Evolutionary conservation across 208 protist genomes (phyloP).

Genomic region (Leishmania tropica): DNA sequence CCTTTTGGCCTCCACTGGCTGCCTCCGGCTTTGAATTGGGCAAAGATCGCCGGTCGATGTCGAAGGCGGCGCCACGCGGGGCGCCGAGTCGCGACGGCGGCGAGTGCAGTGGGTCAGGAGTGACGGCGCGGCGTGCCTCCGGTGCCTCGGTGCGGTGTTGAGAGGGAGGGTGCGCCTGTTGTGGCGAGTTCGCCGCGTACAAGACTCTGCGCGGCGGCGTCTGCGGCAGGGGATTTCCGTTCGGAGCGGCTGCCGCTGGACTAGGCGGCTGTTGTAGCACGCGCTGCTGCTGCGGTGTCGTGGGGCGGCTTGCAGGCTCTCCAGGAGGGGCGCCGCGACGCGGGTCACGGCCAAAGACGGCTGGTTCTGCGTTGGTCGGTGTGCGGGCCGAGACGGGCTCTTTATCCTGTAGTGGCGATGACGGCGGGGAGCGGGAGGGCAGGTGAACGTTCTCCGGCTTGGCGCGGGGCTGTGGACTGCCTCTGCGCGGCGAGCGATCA

Average conservation of each 20-base stretch:
- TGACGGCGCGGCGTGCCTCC: slow-evolving; percentile 6
- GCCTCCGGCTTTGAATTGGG: slow-evolving; percentile 8
- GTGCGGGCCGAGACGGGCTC: slow-evolving; percentile 10
- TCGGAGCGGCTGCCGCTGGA: slow-evolving; percentile 7
- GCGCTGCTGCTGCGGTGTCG: slow-evolving; percentile 16
- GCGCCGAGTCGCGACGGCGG: slow-evolving; percentile 5
- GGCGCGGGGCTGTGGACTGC: slow-evolving; percentile 17
- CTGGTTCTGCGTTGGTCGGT: slow-evolving; percentile 7
- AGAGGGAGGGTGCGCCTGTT: slow-evolving; percentile 10
- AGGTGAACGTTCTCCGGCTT: slow-evolving; percentile 9
- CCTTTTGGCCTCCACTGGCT: neutral
- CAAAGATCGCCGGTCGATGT: slow-evolving; percentile 23
- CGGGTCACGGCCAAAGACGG: slow-evolving; percentile 29
- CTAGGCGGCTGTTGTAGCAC: neutral
- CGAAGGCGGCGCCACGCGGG: neutral
- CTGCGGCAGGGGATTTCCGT: neutral
- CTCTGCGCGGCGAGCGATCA: slow-evolving; percentile 4
- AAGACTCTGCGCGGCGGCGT: slow-evolving; percentile 21
- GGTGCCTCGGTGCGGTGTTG: neutral
- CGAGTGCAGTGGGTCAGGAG: slow-evolving; percentile 6
- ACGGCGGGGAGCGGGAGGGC: slow-evolving; percentile 6
- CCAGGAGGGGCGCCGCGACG: slow-evolving; percentile 13
- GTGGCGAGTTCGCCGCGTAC: slow-evolving; percentile 31
- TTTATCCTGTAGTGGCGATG: slow-evolving; percentile 11
- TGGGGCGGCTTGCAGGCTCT: slow-evolving; percentile 15